phyloP scores from a whole-genome alignment of 352 stramenopile species.

The Phytophthora parvispora region DNA sequence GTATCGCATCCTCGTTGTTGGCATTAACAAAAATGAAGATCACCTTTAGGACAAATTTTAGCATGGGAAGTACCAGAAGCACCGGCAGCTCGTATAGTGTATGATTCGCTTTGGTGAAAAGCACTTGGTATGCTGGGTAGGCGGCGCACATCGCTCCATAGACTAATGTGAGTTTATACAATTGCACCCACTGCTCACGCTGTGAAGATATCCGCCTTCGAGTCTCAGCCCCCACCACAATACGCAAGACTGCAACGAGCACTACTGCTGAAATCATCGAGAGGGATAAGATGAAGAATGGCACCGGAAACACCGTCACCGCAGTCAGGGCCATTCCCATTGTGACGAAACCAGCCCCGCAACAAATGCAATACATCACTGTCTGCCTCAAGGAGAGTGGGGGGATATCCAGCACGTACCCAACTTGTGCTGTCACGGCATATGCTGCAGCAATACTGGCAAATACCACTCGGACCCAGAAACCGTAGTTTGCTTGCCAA shows the following conservation, averaged over 20 bases:
- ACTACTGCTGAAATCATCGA: background rate
- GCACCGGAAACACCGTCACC: conserved; percentile 2
- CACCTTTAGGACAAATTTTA: conserved; percentile 3
- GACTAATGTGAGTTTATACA: background rate
- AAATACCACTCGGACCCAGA: conserved; percentile 1
- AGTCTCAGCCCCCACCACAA: background rate
- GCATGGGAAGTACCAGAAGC: background rate
- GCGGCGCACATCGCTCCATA: background rate
- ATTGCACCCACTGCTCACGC: background rate
- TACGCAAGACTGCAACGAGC: background rate
- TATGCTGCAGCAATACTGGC: background rate
- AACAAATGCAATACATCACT: background rate
- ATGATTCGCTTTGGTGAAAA: background rate
- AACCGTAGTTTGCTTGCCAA: conserved; percentile 5
- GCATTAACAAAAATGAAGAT: background rate
- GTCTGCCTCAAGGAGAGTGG: background rate
- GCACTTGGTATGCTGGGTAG: conserved; percentile 11
- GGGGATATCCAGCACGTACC: background rate
- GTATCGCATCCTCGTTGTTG: conserved; percentile 14
- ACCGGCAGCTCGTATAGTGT: conserved; percentile 8
- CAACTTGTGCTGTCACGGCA: background rate
- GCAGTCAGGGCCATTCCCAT: background rate
- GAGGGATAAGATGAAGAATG: background rate
- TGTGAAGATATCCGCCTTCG: background rate
- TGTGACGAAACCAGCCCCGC: background rate